Percentiles rank a stretch among this genome's conserved stretches.
phyloP scores from a whole-genome alignment of 2,329 filamentous ascomycete genomes.

The Pseudodiploospora longispora region DNA sequence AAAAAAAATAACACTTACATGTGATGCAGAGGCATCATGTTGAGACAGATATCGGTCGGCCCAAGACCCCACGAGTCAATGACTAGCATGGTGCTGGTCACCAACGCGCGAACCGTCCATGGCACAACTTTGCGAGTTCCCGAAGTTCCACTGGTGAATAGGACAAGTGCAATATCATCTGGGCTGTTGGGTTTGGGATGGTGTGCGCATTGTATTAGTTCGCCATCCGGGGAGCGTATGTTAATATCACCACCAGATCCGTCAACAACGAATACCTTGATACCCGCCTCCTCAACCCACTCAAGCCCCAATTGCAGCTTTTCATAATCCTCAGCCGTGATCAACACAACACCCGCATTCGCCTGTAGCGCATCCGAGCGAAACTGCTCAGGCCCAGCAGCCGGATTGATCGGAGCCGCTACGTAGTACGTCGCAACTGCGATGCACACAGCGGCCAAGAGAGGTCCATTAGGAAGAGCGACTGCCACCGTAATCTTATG shows the following conservation, averaged over 20 bases:
- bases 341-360: slow-evolving; percentile 37
- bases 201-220: slow-evolving; percentile 1
- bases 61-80: slow-evolving; percentile 45
- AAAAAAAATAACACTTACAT: slow-evolving; percentile 39
- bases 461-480: slow-evolving; percentile 44
- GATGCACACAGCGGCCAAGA: slow-evolving; percentile 42
- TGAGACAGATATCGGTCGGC: slow-evolving; percentile 40
- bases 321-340: slow-evolving; percentile 30
- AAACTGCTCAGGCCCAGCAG: slow-evolving; percentile 41
- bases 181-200: slow-evolving; percentile 27
- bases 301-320: slow-evolving; percentile 27
- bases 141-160: slow-evolving; percentile 51
- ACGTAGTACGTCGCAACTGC: slow-evolving; percentile 42
- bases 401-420: slow-evolving; percentile 43
- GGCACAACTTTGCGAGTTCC: slow-evolving; percentile 52
- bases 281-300: slow-evolving; percentile 23
- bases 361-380: slow-evolving; percentile 40
- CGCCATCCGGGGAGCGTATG: slow-evolving; percentile 13
- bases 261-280: slow-evolving; percentile 31
- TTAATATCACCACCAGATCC: slow-evolving; percentile 29
- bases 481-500: slow-evolving; percentile 32
- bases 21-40: slow-evolving; percentile 54
- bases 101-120: slow-evolving; percentile 40
- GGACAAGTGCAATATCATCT: slow-evolving; percentile 41
- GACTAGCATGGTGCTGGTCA: slow-evolving; percentile 42